These are phyloP conservation scores for Parascedosporium putredinis DNA, from an alignment of 2,329 filamentous ascomycete species.

Conservation along the genomic window DNA sequence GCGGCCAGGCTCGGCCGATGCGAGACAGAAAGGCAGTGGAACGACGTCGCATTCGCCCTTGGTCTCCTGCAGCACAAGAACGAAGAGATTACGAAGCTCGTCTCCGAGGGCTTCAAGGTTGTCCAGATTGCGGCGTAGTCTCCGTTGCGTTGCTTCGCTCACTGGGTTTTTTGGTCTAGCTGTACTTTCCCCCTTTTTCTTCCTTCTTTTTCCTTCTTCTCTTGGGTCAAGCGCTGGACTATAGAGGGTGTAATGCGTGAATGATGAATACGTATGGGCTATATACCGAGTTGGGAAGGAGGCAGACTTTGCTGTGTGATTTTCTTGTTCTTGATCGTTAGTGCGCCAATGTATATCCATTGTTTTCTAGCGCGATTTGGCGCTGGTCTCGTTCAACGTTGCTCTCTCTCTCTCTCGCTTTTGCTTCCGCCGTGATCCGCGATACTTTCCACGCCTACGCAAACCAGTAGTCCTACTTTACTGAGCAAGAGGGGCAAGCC, in stretches of 20 bases:
- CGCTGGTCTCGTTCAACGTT: too few species aligned
- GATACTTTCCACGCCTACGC: too few species aligned
- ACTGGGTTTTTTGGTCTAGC: too few species aligned
- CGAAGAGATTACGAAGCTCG: conserved; percentile 71
- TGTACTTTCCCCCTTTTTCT: too few species aligned
- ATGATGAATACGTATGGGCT: conserved; percentile 1
- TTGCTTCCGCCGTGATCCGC: too few species aligned
- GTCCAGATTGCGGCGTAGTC: conserved; percentile 50
- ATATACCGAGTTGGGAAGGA: background rate
- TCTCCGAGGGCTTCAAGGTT: conserved; percentile 66
- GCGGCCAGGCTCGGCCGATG: conserved; percentile 76
- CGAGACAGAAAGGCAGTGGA: conserved; percentile 93
- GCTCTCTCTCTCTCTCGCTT: too few species aligned
- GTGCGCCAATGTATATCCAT: background rate
- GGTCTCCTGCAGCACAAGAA: conserved; percentile 87
- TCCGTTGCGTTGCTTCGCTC: background rate
- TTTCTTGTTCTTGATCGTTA: background rate
- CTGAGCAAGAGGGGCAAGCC: too few species aligned
- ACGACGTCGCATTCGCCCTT: conserved; percentile 88
- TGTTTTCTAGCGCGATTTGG: too few species aligned
- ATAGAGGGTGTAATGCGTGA: background rate
- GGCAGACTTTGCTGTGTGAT: too few species aligned
- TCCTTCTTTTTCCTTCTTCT: background rate
- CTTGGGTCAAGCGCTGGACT: background rate
- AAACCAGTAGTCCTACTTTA: too few species aligned